phyloP scores from a whole-genome alignment of 2,329 filamentous ascomycete genomes.

The Colletotrichum sansevieriae region DNA sequence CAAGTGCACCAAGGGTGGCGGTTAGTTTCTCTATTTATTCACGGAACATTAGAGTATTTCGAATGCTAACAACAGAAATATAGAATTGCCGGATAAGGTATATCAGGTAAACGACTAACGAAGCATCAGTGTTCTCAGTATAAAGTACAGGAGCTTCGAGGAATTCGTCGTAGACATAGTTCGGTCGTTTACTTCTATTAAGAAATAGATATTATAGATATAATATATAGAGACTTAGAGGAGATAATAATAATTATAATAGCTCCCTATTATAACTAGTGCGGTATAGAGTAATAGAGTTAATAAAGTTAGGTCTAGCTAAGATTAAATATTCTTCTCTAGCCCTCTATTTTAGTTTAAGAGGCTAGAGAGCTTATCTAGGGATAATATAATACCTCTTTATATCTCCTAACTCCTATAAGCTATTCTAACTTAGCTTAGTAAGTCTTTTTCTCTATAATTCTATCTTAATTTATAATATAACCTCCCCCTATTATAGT shows the following conservation, averaged over 20 bases:
- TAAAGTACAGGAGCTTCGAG: not conserved
- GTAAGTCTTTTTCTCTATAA: too few relatives aligned
- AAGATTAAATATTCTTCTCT: too few relatives aligned
- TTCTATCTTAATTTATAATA: too few relatives aligned
- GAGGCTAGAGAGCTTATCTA: too few relatives aligned
- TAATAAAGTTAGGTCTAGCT: too few relatives aligned
- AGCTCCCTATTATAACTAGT: too few relatives aligned
- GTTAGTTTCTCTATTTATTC: not conserved
- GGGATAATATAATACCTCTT: too few relatives aligned
- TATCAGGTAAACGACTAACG: not conserved
- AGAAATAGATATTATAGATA: not conserved
- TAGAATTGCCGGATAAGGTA: not conserved
- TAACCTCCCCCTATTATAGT: too few relatives aligned
- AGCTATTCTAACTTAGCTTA: too few relatives aligned
- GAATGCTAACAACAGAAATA: not conserved
- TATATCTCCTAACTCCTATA: too few relatives aligned
- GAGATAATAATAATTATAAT: not conserved
- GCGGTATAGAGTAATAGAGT: too few relatives aligned
- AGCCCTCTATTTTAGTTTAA: too few relatives aligned
- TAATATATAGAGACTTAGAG: not conserved
- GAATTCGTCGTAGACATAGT: not conserved
- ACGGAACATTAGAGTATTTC: not conserved
- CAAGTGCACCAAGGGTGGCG: not conserved
- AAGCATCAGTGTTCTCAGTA: not conserved
- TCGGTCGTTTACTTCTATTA: not conserved